Percentiles rank a stretch among this genome's conserved stretches.
Conservation (phyloP, 2,329 filamentous ascomycete genomes). For the Clarireedia sp. region DNA sequence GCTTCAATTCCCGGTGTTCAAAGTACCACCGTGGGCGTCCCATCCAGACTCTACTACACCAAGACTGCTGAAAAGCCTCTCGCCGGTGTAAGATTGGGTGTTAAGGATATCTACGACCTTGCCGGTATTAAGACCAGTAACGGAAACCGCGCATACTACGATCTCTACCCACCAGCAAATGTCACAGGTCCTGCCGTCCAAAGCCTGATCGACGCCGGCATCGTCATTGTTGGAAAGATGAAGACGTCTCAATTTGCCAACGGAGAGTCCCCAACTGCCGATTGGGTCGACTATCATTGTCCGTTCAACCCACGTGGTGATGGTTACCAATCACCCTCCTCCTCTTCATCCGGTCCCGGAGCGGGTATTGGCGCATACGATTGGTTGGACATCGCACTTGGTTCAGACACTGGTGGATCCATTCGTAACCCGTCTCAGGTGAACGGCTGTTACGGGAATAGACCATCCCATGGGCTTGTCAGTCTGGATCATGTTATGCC, state of each 20-base stretch:
- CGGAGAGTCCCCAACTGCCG: constrained; percentile 37
- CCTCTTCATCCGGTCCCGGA: constrained; percentile 39
- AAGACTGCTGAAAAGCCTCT: constrained; percentile 47
- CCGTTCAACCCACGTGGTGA: constrained; percentile 40
- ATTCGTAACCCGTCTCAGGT: constrained; percentile 41
- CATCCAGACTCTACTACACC: constrained; percentile 52
- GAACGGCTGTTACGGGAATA: constrained; percentile 43
- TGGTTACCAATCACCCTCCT: constrained; percentile 39
- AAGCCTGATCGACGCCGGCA: constrained; percentile 51
- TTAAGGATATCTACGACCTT: constrained; percentile 57
- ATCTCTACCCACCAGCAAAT: constrained; percentile 40
- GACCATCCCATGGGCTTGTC: constrained; percentile 38
- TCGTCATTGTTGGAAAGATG: constrained; percentile 46
- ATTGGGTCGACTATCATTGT: constrained; percentile 38
- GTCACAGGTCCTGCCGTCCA: constrained; percentile 44
- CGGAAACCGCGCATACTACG: constrained; percentile 51
- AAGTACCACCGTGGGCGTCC: constrained; percentile 42
- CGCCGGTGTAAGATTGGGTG: constrained; percentile 50
- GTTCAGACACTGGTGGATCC: constrained; percentile 41
- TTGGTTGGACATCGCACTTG: constrained; percentile 43
- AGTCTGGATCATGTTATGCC: constrained; percentile 41
- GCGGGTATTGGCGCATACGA: constrained; percentile 37
- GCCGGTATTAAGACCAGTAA: constrained; percentile 47
- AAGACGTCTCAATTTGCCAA: constrained; percentile 41
- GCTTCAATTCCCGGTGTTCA: constrained; percentile 34